phyloP scores from a whole-genome alignment of 805 yeast genomes.

The Wickerhamomyces subpelliculosus region DNA sequence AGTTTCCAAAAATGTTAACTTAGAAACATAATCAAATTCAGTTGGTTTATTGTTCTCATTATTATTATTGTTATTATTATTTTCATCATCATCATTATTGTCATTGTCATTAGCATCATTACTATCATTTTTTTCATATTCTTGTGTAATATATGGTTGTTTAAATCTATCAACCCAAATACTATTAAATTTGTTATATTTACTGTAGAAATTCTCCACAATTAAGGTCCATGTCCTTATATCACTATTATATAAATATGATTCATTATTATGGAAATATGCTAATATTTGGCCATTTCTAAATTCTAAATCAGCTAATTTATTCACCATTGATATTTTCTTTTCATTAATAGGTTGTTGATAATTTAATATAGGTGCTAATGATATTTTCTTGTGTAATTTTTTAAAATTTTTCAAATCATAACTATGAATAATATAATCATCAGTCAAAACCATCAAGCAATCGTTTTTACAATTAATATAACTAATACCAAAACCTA shows the following conservation, averaged over 20 bases:
- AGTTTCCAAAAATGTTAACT: constrained; percentile 13
- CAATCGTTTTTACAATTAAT: constrained; percentile 27
- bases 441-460: constrained; percentile 39
- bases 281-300: constrained; percentile 35
- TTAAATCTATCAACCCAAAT: constrained; percentile 12
- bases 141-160: not conserved
- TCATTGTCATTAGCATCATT: not conserved
- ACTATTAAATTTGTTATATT: constrained; percentile 9
- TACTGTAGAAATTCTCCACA: constrained; percentile 27
- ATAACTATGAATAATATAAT: constrained; percentile 49
- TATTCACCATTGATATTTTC: constrained; percentile 15
- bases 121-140: too few species aligned
- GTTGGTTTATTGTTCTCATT: not conserved
- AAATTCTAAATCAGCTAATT: constrained; percentile 27
- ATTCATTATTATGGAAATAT: constrained; percentile 29
- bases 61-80: not conserved
- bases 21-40: constrained; percentile 5
- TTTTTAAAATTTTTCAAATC: constrained; percentile 29
- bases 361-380: constrained; percentile 47
- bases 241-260: constrained; percentile 35
- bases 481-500: constrained; percentile 40
- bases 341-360: constrained; percentile 16
- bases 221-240: constrained; percentile 41
- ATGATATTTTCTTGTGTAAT: constrained; percentile 36
- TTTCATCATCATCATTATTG: not conserved